These are phyloP conservation scores for Apophysomyces sp. DNA, from an alignment of 371 early-diverging fungal genomes.

Conservation along the genomic window DNA sequence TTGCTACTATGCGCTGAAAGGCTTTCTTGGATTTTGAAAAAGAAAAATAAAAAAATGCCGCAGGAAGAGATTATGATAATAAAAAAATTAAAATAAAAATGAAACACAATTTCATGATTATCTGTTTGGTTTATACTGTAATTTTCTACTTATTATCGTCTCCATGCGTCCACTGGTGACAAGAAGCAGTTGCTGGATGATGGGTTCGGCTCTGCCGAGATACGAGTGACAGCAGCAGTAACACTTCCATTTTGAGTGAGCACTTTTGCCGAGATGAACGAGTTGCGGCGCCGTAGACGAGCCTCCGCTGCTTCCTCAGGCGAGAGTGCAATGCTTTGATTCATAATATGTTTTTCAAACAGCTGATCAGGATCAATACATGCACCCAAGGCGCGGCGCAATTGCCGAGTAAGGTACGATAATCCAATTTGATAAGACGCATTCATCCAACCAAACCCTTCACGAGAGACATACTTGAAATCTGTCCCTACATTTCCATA, in stretches of 20 bases:
- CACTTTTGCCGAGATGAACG: not conserved
- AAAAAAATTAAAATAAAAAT: too few species aligned
- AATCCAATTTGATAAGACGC: constrained; percentile 85
- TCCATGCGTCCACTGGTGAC: not conserved
- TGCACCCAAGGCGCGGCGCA: constrained; percentile 76
- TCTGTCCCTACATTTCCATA: constrained; percentile 92
- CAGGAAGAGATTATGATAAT: too few species aligned
- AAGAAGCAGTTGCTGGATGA: not conserved
- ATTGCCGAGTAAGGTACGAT: constrained; percentile 60
- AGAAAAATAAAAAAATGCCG: too few species aligned
- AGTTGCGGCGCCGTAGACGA: not conserved
- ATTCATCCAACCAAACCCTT: constrained; percentile 99
- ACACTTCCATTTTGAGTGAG: not conserved
- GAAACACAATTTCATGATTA: too few species aligned
- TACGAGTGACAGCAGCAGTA: not conserved
- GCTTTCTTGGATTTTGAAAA: too few species aligned
- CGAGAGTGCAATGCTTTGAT: not conserved
- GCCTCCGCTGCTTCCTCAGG: not conserved
- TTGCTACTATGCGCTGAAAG: too few species aligned
- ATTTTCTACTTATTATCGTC: not conserved
- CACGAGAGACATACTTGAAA: constrained; percentile 87
- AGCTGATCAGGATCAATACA: constrained; percentile 62
- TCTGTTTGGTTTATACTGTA: too few species aligned
- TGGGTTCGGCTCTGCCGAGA: not conserved
- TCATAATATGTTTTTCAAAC: not conserved